phyloP scores from a whole-genome alignment of 805 yeast species.

The Metschnikowia cubensis region DNA sequence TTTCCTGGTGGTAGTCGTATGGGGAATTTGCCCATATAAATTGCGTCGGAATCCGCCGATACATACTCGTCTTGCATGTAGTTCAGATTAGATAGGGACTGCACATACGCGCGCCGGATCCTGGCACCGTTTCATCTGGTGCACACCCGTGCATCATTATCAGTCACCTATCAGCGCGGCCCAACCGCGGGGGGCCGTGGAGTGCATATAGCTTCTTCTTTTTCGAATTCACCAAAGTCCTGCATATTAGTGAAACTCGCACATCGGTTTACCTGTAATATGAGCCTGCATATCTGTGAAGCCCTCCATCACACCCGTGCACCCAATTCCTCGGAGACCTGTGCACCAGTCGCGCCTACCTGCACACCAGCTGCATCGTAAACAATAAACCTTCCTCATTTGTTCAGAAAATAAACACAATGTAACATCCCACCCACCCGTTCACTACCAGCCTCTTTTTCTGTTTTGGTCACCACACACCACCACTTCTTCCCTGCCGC shows the following conservation, averaged over 20 bases:
- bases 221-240: too few species aligned
- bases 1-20: background rate
- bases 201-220: too few species aligned
- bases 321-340: background rate
- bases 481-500: background rate
- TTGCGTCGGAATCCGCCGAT: constrained; percentile 1
- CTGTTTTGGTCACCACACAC: background rate
- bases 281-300: background rate
- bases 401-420: constrained; percentile 2
- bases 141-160: background rate
- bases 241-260: background rate
- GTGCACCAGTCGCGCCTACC: background rate
- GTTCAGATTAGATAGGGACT: background rate
- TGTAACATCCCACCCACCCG: background rate
- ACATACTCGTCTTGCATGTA: background rate
- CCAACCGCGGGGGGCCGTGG: too few species aligned
- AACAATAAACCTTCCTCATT: background rate
- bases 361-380: background rate
- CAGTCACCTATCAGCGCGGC: background rate
- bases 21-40: background rate
- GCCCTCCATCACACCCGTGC: background rate
- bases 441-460: background rate
- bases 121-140: background rate
- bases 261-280: background rate
- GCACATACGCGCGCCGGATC: background rate